Evolutionary conservation across 2,329 filamentous ascomycete species (phyloP).

Genomic region (Fusarium nodosum): DNA sequence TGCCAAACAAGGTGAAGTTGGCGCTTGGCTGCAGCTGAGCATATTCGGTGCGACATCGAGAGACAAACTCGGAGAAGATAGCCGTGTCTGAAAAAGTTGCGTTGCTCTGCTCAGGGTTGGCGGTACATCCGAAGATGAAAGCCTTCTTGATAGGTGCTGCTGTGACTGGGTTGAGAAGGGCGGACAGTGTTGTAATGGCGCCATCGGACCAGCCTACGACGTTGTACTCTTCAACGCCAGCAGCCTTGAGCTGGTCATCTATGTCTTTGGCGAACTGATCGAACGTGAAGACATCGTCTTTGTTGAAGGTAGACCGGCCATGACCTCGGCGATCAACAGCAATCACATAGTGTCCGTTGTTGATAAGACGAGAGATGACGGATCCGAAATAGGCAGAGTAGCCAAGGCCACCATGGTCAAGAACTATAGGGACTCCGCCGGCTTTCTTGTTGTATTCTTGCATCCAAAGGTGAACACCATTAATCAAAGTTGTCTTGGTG

Average conservation of each 20-base stretch:
- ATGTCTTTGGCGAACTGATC: slow-evolving; percentile 56
- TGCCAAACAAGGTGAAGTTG: slow-evolving; percentile 55
- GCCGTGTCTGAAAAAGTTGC: slow-evolving; percentile 51
- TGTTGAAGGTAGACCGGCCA: slow-evolving; percentile 56
- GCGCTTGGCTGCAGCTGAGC: slow-evolving; percentile 53
- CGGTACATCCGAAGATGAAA: slow-evolving; percentile 57
- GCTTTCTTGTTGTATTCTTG: slow-evolving; percentile 57
- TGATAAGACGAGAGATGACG: slow-evolving; percentile 54
- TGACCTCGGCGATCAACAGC: slow-evolving; percentile 59
- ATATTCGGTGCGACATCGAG: slow-evolving; percentile 56
- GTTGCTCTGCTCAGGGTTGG: slow-evolving; percentile 54
- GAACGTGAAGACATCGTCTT: slow-evolving; percentile 56
- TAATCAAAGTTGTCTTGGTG: slow-evolving; percentile 50
- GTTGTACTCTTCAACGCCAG: slow-evolving; percentile 51
- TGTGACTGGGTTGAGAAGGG: slow-evolving; percentile 53
- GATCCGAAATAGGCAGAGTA: slow-evolving; percentile 59
- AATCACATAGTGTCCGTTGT: slow-evolving; percentile 55
- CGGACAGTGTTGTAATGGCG: slow-evolving; percentile 55
- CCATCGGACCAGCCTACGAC: slow-evolving; percentile 60
- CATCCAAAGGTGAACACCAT: slow-evolving; percentile 58
- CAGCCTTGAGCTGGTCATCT: slow-evolving; percentile 50
- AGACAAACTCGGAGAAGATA: slow-evolving; percentile 54
- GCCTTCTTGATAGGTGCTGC: slow-evolving; percentile 55
- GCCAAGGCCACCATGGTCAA: slow-evolving; percentile 58
- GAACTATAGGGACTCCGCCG: slow-evolving; percentile 54